Base-by-base conservation (phyloP, 2,329 filamentous ascomycete genomes). In the Alternaria ethzedia region DNA sequence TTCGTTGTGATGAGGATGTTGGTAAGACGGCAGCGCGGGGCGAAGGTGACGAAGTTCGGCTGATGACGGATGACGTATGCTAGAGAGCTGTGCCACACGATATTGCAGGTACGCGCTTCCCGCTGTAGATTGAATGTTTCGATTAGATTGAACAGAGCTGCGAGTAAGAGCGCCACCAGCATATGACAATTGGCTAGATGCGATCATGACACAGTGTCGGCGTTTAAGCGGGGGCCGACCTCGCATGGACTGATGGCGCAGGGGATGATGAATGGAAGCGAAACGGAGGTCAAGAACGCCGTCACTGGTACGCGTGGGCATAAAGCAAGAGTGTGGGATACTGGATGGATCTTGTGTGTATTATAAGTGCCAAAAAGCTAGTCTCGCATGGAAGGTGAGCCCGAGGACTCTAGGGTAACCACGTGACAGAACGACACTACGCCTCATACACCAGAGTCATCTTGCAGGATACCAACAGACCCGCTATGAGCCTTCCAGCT, bases 381-480 rank as follows among this genome's bases (percentile, higher is more conserved):
- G n/a, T 3, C n/a, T 41, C 15, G 36, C 36, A 17, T 17, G 36
- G 8, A 41, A 17, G 9, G 36, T 41, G n/a, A 41, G 36, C 36
- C 36, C 36, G 5, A 17, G 36, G 4, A 17, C 9, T 41, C 36
- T 3, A 10, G 15, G 8, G 32, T 15, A 41, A 11, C 1, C n/a
- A 41, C 36, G n/a, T 41, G n/a, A 41, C 36, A 41, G 9, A 17
- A 11, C 2, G 36, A 2, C 5, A 10, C 36, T 6, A 11, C 36
- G 9, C 36, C n/a, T 51, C 28, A 75, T 36, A 76, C 66, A 61
- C 74, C 72, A 10, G 74, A 75, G 54, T 76, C 73, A 5, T 75
- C 72, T 47, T 75, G 74, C 47, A 70, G 67, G 28, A 75, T 71
- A 0, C 50, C 30, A n/a, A 61, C 59, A 5, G 43, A 15, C 0